Evolutionary conservation across 495 filamentous ascomycete genomes (phyloP).

Genomic region (Penicillium herquei): DNA sequence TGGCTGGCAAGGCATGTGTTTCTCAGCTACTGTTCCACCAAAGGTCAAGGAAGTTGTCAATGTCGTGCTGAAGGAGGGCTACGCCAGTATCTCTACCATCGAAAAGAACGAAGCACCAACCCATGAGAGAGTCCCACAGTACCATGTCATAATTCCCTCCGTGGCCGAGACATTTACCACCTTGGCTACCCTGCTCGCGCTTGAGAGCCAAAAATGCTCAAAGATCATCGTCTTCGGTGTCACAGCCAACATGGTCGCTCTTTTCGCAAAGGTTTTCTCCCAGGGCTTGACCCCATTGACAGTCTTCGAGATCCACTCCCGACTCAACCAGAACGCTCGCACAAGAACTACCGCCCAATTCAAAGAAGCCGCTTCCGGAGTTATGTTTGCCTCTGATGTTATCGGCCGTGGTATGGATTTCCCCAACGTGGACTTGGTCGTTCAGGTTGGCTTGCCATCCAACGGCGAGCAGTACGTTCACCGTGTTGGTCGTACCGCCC

Average conservation of each 20-base stretch:
- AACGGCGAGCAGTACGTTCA: conserved; percentile 84
- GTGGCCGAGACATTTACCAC: conserved; percentile 54
- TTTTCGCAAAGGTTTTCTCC: conserved; percentile 50
- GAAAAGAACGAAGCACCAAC: conserved; percentile 59
- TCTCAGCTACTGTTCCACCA: conserved; percentile 65
- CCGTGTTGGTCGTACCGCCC: conserved; percentile 71
- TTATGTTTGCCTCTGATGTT: conserved; percentile 68
- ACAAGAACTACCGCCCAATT: conserved; percentile 60
- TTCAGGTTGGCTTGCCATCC: conserved; percentile 75
- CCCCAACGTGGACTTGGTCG: conserved; percentile 85
- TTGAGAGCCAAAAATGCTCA: conserved; percentile 45
- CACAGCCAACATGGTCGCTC: conserved; percentile 61
- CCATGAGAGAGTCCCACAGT: conserved; percentile 61
- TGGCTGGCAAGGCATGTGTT: conserved; percentile 68
- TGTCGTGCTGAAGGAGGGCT: conserved; percentile 53
- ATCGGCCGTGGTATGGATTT: conserved; percentile 88
- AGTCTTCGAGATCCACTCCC: conserved; percentile 59
- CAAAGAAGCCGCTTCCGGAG: conserved; percentile 51
- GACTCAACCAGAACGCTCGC: conserved; percentile 55
- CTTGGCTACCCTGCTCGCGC: conserved; percentile 44
- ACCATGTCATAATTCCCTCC: conserved; percentile 52
- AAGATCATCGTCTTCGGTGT: conserved; percentile 71
- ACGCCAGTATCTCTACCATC: conserved; percentile 62
- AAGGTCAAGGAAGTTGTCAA: conserved; percentile 61
- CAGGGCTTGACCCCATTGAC: conserved; percentile 41